Conservation (phyloP, 768 basidiomycete genomes). For the Cubamyces sp. region DNA sequence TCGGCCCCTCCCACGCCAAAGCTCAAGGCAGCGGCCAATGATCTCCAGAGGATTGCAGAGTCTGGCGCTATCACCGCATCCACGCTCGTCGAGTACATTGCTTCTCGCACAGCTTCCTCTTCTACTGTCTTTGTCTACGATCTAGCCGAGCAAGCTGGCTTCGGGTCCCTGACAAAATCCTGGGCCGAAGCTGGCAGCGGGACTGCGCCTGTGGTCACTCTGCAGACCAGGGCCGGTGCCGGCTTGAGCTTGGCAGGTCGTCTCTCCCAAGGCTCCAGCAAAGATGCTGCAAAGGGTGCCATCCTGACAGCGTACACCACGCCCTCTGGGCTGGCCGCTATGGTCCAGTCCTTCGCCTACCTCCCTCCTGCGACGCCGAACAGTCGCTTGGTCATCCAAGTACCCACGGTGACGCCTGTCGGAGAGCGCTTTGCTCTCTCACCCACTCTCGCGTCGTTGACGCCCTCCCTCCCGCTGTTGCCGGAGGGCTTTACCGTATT, state of each 20-base stretch:
- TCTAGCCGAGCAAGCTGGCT: constrained; percentile 81
- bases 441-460: constrained; percentile 75
- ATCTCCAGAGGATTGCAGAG: constrained; percentile 28
- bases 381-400: constrained; percentile 80
- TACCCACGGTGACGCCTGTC: constrained; percentile 71
- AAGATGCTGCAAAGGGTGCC: constrained; percentile 59
- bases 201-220: constrained; percentile 59
- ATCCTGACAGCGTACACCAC: constrained; percentile 82
- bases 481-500: constrained; percentile 72
- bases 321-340: constrained; percentile 78
- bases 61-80: constrained; percentile 50
- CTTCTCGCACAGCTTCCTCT: constrained; percentile 57
- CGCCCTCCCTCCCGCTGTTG: constrained; percentile 60
- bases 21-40: constrained; percentile 32
- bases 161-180: constrained; percentile 71
- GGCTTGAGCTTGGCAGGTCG: constrained; percentile 80
- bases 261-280: constrained; percentile 78
- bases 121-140: constrained; percentile 82
- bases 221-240: constrained; percentile 86
- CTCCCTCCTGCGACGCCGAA: constrained; percentile 64
- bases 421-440: constrained; percentile 71
- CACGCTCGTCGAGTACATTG: constrained; percentile 66
- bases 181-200: constrained; percentile 52
- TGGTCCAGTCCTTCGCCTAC: constrained; percentile 78
- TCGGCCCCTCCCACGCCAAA: constrained; percentile 37